Base-by-base conservation (phyloP, 345 rosid species). In the Populus tremula region DNA sequence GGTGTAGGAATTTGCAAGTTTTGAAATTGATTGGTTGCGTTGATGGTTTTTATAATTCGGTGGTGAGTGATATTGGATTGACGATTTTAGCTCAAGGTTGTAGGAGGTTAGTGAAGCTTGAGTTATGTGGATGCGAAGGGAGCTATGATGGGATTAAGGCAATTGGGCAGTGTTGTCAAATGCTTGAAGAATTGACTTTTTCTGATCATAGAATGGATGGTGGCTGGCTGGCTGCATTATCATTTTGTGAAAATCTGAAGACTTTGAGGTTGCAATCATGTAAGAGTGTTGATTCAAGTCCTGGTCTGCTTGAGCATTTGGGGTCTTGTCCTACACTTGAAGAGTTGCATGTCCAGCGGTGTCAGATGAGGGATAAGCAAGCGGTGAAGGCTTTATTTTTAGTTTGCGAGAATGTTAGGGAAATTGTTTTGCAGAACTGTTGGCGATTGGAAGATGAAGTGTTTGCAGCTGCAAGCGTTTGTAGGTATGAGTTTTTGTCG, bases 131-230 rank as follows among this genome's bases (percentile, higher is more conserved):
- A 41, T 94, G 99, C 47, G 91, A 89, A 77, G 99, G 99, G 66
- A 93, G 98, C 59, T 94, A 88, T 31, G 97, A 91, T 76, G 99
- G 98, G 87, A 87, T 94, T 61, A 96, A 92, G 71, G 99, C 98
- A 8, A 89, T 96, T 4, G 99, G 97, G 7, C 91, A 90, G 79
- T 94, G 98, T 69, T 96, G 99, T 76, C 94, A 89, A 76, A 92
- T 96, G 99, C 91, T 94, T 3, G 99, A 94, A 86, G 98, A 96
- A 67, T 83, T 96, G 81, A 86, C 90, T 23, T 73, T 96, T 71
- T 84, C 78, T 77, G 92, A 94, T 90, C 98, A 96, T 77, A 83
- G 90, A 83, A 92, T 96, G 99, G 98, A 91, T 68, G 88, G 85
- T 39, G 98, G 99, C 2, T 96, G 99, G 99, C 64, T 94, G 86